A percentile compares a stretch with the other conserved stretches of the same genome.
These are phyloP conservation scores for Globisporangium splendens DNA, from an alignment of 352 stramenopile genomes.

Conservation along the genomic window DNA sequence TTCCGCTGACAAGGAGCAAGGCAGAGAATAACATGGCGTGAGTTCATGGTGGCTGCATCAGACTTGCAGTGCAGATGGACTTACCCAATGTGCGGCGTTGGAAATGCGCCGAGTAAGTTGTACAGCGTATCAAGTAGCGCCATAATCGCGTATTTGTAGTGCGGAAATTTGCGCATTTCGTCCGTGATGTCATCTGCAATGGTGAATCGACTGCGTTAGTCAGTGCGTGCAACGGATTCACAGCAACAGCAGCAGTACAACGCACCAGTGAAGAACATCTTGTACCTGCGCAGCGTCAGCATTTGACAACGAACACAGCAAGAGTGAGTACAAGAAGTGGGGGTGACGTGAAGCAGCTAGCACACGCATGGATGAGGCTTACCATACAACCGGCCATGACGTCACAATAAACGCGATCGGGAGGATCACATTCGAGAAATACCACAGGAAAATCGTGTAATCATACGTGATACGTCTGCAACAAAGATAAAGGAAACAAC, in stretches of 20 bases:
- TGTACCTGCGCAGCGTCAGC: conserved; percentile 51
- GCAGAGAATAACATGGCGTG: neutral
- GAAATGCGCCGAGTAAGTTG: conserved; percentile 80
- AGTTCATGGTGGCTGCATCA: conserved; percentile 1
- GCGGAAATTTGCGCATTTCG: conserved; percentile 78
- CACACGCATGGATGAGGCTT: conserved; percentile 8
- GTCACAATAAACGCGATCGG: conserved; percentile 73
- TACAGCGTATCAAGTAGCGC: conserved; percentile 81
- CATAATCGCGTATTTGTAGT: conserved; percentile 88
- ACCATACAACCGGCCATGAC: conserved; percentile 72
- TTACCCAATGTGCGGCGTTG: conserved; percentile 82
- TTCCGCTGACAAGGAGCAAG: conserved; percentile 40
- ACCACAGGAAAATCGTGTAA: conserved; percentile 87
- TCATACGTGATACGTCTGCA: conserved; percentile 83
- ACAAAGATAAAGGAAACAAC: neutral
- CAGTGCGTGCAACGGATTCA: neutral
- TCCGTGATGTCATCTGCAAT: conserved; percentile 72
- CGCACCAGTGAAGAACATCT: conserved; percentile 72
- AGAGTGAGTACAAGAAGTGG: neutral
- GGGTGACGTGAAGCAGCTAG: neutral
- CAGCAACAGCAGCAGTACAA: neutral
- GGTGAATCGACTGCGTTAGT: conserved; percentile 1
- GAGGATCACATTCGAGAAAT: conserved; percentile 84
- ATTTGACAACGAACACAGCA: neutral
- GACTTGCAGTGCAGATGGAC: conserved; percentile 5